Base-by-base conservation (phyloP, 2,329 filamentous ascomycete species). In the Fusarium sp. region DNA sequence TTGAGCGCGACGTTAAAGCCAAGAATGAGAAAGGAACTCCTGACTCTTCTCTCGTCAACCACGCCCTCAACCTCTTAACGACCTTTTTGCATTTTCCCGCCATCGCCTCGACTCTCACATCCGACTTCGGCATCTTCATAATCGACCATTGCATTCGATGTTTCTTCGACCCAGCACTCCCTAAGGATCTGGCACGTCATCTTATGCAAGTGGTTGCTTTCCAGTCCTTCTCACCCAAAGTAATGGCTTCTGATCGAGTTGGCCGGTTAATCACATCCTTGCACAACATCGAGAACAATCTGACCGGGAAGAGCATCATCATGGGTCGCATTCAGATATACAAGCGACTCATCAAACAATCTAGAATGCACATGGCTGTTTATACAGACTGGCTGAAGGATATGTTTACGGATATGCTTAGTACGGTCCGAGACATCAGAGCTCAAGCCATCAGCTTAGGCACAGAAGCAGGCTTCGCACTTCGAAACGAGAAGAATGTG, bases 341-440 rank as follows among this genome's bases (percentile, higher is more conserved):
- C 77, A 89, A 90, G 68, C 91, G 90, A 57, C 84, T 99, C 3
- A 74, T 97, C 25, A 87, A 88, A 63, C 92, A 97, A 79, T 88
- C 90, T 7, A 90, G 87, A 53, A 80, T 84, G 20, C 83, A 89
- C 24, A 97, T 99, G 90, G 81, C 90, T 18, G 82, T 86, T 25
- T 89, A 94, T 59, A 84, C 87, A 5, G 87, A 93, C 63, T 99
- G 96, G 95, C 84, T 98, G 51, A 86, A 91, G 54, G 91, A 97
- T 77, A 83, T 97, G 22, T 90, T 98, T 69, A 89, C 89, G 22
- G 93, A 94, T 52, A 90, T 98, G 85, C 85, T 97, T 42, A 94
- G 93, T 79, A 89, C 83, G 32, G 83, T 94, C 51, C 91, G 91
- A 73, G 94, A 97, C 43, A 91, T 95, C 47, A 88, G 93, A 49